Evolutionary conservation across 208 protist species (phyloP).

Genomic region (Porcisia hertigi): DNA sequence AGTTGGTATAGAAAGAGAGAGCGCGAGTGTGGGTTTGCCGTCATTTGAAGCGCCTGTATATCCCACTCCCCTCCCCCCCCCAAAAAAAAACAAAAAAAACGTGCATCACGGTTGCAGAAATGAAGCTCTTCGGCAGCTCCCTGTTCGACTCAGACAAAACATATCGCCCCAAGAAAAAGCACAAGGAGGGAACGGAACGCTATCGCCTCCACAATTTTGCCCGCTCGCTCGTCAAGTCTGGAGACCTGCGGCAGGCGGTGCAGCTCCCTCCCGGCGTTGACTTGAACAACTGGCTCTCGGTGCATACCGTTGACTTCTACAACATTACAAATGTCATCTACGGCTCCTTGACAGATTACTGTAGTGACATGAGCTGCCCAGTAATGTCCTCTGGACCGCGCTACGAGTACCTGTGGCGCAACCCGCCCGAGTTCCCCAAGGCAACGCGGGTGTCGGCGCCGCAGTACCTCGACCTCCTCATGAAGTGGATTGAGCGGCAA

Average conservation of each 20-base stretch:
- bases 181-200: constrained; percentile 94
- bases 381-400: constrained; percentile 96
- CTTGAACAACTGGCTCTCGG: constrained; percentile 97
- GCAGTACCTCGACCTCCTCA: constrained; percentile 97
- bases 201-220: constrained; percentile 95
- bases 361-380: constrained; percentile 94
- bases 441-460: constrained; percentile 95
- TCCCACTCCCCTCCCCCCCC: not conserved
- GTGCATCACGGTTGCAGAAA: constrained; percentile 1
- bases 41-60: too few relatives aligned
- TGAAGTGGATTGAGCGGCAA: constrained; percentile 97
- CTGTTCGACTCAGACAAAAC: constrained; percentile 94
- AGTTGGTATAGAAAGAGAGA: too few relatives aligned
- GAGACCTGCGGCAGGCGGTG: constrained; percentile 96
- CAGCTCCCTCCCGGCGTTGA: constrained; percentile 95
- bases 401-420: constrained; percentile 98
- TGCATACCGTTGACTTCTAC: constrained; percentile 99
- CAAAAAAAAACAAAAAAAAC: not conserved
- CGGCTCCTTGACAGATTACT: constrained; percentile 98
- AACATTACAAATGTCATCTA: constrained; percentile 99
- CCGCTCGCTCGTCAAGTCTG: constrained; percentile 72
- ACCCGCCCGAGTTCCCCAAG: constrained; percentile 95
- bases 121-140: constrained; percentile 75
- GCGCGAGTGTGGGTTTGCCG: too few relatives aligned
- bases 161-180: constrained; percentile 94